These are phyloP conservation scores for Heliocybe sulcata DNA, from an alignment of 1,284 basidiomycete species.

Conservation along the genomic window DNA sequence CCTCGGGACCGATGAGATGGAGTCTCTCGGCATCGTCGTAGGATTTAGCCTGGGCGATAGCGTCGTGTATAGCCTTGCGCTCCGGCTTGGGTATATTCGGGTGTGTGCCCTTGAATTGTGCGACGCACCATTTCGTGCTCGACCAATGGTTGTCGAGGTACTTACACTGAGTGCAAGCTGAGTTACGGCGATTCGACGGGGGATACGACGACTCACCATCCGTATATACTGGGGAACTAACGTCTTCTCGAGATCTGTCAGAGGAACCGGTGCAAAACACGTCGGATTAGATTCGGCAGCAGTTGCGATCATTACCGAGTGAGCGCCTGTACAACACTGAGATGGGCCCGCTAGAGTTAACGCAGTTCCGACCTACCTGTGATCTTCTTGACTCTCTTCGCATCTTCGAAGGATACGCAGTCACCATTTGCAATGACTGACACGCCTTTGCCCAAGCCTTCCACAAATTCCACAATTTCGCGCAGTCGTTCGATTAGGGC, in stretches of 20 bases:
- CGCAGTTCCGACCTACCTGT: slow-evolving; percentile 62
- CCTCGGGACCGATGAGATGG: slow-evolving; percentile 27
- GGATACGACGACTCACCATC: slow-evolving; percentile 47
- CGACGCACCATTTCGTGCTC: slow-evolving; percentile 89
- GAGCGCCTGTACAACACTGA: slow-evolving; percentile 68
- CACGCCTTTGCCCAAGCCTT: slow-evolving; percentile 60
- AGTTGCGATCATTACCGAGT: slow-evolving; percentile 93
- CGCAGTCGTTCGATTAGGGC: slow-evolving; percentile 77
- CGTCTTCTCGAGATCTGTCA: slow-evolving; percentile 62
- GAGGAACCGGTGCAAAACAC: slow-evolving; percentile 70
- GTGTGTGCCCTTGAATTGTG: slow-evolving; percentile 67
- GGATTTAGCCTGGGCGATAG: slow-evolving; percentile 55
- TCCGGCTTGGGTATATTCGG: slow-evolving; percentile 48
- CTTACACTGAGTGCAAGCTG: slow-evolving; percentile 31
- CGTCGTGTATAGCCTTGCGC: slow-evolving; percentile 47
- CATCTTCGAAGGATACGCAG: slow-evolving; percentile 76
- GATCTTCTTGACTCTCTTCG: slow-evolving; percentile 61
- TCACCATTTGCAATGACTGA: slow-evolving; percentile 95
- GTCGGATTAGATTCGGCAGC: slow-evolving; percentile 92
- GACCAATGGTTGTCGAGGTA: slow-evolving; percentile 78
- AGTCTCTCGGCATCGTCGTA: slow-evolving; percentile 54
- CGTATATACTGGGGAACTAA: slow-evolving; percentile 76
- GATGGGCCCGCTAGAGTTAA: too few species aligned
- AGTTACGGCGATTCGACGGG: slow-evolving; percentile 2
- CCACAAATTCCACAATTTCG: slow-evolving; percentile 82